Evolutionary conservation across 352 stramenopile genomes (phyloP).

Genomic region (Pythium biforme): DNA sequence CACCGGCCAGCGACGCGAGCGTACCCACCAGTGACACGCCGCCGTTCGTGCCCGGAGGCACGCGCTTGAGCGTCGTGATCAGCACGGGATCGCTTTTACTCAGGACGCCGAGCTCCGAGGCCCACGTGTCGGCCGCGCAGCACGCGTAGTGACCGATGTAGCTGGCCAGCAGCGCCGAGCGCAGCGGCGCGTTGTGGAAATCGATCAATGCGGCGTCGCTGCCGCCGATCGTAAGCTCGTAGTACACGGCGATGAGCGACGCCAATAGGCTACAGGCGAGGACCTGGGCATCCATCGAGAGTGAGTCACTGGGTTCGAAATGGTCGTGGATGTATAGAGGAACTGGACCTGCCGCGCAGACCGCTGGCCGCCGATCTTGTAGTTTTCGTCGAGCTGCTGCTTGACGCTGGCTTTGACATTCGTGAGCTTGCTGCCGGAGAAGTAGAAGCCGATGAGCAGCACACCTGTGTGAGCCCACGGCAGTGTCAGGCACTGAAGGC

Average conservation of each 20-base stretch:
- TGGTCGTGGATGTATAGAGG: neutral
- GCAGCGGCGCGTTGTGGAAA: constrained; percentile 31
- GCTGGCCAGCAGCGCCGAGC: constrained; percentile 57
- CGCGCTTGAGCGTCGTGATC: constrained; percentile 75
- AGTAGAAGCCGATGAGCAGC: constrained; percentile 84
- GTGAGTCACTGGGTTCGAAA: neutral
- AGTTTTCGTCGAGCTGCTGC: constrained; percentile 63
- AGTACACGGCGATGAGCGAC: constrained; percentile 63
- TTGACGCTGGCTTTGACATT: constrained; percentile 63
- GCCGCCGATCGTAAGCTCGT: constrained; percentile 30
- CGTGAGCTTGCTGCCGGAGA: constrained; percentile 84
- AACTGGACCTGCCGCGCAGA: constrained; percentile 42
- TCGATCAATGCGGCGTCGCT: constrained; percentile 44
- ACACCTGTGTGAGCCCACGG: too few species aligned
- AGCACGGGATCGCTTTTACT: constrained; percentile 72
- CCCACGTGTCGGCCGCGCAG: constrained; percentile 92
- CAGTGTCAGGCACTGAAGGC: too few species aligned
- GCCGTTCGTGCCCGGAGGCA: constrained; percentile 94
- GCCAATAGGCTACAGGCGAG: constrained; percentile 77
- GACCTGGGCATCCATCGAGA: constrained; percentile 40
- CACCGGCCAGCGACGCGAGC: constrained; percentile 77
- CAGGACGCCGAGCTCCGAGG: constrained; percentile 94
- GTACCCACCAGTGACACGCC: constrained; percentile 88
- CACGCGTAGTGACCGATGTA: constrained; percentile 94
- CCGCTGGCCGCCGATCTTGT: constrained; percentile 79